Conservation (phyloP, 2,329 filamentous ascomycete species). For the Pseudogymnoascus sp. region DNA sequence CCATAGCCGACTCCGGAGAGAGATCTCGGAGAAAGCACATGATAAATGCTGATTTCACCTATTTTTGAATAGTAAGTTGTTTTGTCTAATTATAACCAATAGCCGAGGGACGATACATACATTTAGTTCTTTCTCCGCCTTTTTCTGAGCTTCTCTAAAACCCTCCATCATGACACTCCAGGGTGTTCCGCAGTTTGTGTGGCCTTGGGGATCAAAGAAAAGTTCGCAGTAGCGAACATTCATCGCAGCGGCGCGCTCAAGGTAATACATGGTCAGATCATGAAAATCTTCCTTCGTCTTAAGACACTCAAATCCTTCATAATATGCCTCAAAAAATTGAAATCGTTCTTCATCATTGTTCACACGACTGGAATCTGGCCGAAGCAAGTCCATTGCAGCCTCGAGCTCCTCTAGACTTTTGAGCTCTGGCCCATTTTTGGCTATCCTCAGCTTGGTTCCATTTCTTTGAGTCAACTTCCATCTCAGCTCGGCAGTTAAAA, state of each 20-base stretch:
- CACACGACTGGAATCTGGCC: constrained; percentile 47
- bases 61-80: constrained; percentile 7
- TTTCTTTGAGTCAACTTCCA: constrained; percentile 62
- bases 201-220: constrained; percentile 73
- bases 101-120: constrained; percentile 36
- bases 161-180: constrained; percentile 57
- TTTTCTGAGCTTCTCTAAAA: constrained; percentile 49
- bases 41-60: constrained; percentile 47
- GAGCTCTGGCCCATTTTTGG: background rate
- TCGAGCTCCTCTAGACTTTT: background rate
- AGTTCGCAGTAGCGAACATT: constrained; percentile 64
- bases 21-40: constrained; percentile 66
- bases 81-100: background rate
- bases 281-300: constrained; percentile 60
- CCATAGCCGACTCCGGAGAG: constrained; percentile 47
- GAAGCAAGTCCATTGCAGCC: constrained; percentile 35
- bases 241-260: constrained; percentile 52
- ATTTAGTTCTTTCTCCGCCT: constrained; percentile 51
- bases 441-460: constrained; percentile 47
- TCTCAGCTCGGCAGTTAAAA: constrained; percentile 59
- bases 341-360: constrained; percentile 12
- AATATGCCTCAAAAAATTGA: constrained; percentile 67
- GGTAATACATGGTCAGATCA: constrained; percentile 63
- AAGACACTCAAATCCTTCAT: constrained; percentile 64
- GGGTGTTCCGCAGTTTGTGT: constrained; percentile 53